phyloP scores from a whole-genome alignment of 2,329 filamentous ascomycete species.

The Zasmidium cellare region DNA sequence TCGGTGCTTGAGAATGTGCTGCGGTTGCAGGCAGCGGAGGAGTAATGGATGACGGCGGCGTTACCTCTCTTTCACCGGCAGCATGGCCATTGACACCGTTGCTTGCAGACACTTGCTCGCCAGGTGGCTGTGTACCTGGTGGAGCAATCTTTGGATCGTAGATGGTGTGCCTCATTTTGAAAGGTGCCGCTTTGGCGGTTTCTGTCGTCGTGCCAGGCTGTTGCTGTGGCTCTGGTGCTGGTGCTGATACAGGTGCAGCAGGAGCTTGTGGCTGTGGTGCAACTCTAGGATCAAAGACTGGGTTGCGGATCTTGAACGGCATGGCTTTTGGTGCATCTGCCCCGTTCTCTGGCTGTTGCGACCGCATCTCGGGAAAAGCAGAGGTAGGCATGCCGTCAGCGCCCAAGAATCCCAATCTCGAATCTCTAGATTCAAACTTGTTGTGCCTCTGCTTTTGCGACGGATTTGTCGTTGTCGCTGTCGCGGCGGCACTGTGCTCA shows the following conservation, averaged over 20 bases:
- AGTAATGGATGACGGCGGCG: slow-evolving; percentile 2
- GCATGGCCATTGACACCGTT: background rate
- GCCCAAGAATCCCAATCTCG: slow-evolving; percentile 28
- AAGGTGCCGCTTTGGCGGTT: slow-evolving; percentile 20
- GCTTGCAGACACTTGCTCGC: background rate
- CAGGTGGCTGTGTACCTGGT: slow-evolving; percentile 13
- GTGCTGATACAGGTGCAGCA: background rate
- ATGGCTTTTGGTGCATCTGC: slow-evolving; percentile 10
- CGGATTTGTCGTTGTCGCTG: background rate
- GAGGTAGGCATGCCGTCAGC: slow-evolving; percentile 33
- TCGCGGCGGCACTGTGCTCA: slow-evolving; percentile 3
- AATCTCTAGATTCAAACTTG: slow-evolving; percentile 22
- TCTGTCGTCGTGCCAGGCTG: slow-evolving; percentile 12
- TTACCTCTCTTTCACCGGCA: slow-evolving; percentile 7
- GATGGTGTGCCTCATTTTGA: slow-evolving; percentile 29
- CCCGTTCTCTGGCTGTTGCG: slow-evolving; percentile 1
- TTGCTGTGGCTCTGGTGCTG: slow-evolving; percentile 4
- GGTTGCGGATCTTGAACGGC: slow-evolving; percentile 32
- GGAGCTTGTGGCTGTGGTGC: background rate
- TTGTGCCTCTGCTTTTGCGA: slow-evolving; percentile 9
- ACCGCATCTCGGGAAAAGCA: slow-evolving; percentile 18
- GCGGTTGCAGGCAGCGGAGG: background rate
- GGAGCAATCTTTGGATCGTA: slow-evolving; percentile 25
- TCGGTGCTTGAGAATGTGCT: background rate
- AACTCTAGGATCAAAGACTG: slow-evolving; percentile 26